Base-by-base conservation (phyloP, 2,329 filamentous ascomycete genomes). In the Achaetomium macrosporum region DNA sequence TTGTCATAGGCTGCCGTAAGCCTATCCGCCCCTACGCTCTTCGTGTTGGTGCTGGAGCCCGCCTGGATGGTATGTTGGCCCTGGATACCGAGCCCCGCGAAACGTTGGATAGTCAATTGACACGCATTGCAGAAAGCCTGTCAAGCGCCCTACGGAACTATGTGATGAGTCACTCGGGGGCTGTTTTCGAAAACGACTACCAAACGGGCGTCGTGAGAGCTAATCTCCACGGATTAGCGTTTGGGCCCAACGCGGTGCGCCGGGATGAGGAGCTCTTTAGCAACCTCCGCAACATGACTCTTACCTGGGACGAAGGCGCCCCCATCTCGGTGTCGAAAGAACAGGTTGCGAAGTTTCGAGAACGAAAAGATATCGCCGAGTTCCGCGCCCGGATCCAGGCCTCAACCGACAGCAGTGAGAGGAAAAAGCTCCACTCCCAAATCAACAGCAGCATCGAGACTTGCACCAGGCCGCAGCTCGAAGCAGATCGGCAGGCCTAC, bases 121-220 rank as follows among this genome's bases (percentile, higher is more conserved):
- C 40, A 20, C 16, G 16, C 41, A n/a, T 37, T 42, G 35, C n/a
- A 54, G 52, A 54, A 10, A 44, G 42, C 11, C 31, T 51, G 20
- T 47, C 31, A 47, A 43, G 47, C 43, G 47, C 52, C 43, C 47
- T 54, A 43, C 42, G 31, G 52, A 51, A 54, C 52, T 54, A 54
- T 16, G 17, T 54, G 12, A 54, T 54, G 13, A 16, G 52, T 25
- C 15, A 54, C 30, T 43, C 15, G 50, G 47, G 43, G 51, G 13
- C 30, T n/a, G 17, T 54, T 42, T 54, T 54, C 29, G 43, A 51
- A 54, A 50, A 37, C 25, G 29, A 47, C 33, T 54, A 54, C 42
- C 19, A 51, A 20, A 54, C 30, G 41, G 43, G 15, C 20, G 19
- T 50, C 16, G 43, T 54, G 2, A 37, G 47, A 54, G 11, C 52